Base-by-base conservation (phyloP, 495 filamentous ascomycete species). In the Xylaria palmicola region DNA sequence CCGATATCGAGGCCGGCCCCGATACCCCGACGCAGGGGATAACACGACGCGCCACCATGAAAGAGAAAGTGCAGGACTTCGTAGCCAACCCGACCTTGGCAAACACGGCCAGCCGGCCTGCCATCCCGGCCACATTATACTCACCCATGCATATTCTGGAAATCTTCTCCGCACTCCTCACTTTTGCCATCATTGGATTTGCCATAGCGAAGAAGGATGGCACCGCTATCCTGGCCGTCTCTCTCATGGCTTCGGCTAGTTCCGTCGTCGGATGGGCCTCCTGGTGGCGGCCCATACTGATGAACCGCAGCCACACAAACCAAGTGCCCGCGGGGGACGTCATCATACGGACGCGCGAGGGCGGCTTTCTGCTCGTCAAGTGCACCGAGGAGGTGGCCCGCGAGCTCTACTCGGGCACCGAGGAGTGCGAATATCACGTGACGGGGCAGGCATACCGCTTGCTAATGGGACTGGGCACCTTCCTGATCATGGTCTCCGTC, bases 381-480 rank as follows among this genome's bases (percentile, higher is more conserved):
- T 89, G 87, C 65, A 74, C 76, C 12, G 87, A 90, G 71, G 79
- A 85, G 9, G 79, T 89, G 7, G 81, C 86, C 8, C 77, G 86
- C 20, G 84, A 88, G 70, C 77, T 90, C 1, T 89, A 89, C 67
- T 77, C 72, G 10, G 84, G 83, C 30, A 83, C 83, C 0, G 83
- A 87, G 60, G 72, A 79, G 60, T 86, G 84, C 71, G 66, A 76
- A 19, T 83, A 86, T 56, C 73, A 75, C 32, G 76, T 85, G 7
- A 67, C 68, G 12, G 76, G 76, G 1, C 63, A 55, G 1, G 65
- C 66, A 20, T 79, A 82, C 67, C 74, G 81, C n/a, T 55, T 72
- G 15, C 78, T 86, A 9, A 83, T 87, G 67, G 86, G 75, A 0
- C 34, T 80, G 22, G 85, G 82, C 26, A 88, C 85, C 37, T 76